Conservation (phyloP, 2,329 filamentous ascomycete species). For the Metarhizium guizhouense region DNA sequence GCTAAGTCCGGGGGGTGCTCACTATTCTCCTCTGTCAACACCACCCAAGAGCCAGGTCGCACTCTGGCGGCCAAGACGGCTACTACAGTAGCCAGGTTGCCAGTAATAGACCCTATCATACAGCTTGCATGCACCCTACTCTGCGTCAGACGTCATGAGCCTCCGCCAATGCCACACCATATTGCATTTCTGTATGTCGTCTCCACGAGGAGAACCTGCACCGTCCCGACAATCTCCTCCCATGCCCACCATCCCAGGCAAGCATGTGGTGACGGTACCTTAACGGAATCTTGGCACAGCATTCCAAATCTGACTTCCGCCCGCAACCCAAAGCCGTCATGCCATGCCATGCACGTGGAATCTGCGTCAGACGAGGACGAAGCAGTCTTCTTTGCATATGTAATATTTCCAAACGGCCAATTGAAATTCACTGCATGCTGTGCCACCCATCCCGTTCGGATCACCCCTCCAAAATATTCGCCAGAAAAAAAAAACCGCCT, state of each 20-base stretch:
- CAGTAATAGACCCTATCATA: background rate
- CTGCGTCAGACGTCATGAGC: background rate
- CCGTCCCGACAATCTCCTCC: background rate
- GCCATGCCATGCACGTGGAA: background rate
- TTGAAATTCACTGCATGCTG: background rate
- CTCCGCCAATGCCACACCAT: background rate
- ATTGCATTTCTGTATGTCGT: background rate
- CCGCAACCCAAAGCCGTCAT: background rate
- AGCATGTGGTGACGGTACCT: background rate
- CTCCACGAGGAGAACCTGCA: background rate
- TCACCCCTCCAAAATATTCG: background rate
- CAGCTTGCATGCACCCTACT: background rate
- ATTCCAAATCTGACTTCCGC: background rate
- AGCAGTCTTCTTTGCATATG: background rate
- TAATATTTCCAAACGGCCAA: background rate
- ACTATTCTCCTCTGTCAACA: too few relatives aligned
- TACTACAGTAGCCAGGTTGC: too few relatives aligned
- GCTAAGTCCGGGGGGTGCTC: too few relatives aligned
- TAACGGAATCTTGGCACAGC: background rate
- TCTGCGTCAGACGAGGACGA: background rate
- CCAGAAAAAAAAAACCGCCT: background rate
- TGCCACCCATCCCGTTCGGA: background rate
- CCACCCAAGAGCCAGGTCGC: too few relatives aligned
- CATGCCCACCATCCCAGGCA: background rate
- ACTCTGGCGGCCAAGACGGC: too few relatives aligned